These are phyloP conservation scores for Lepiota brunneoincarnata DNA, from an alignment of 768 basidiomycete genomes.

Conservation along the genomic window DNA sequence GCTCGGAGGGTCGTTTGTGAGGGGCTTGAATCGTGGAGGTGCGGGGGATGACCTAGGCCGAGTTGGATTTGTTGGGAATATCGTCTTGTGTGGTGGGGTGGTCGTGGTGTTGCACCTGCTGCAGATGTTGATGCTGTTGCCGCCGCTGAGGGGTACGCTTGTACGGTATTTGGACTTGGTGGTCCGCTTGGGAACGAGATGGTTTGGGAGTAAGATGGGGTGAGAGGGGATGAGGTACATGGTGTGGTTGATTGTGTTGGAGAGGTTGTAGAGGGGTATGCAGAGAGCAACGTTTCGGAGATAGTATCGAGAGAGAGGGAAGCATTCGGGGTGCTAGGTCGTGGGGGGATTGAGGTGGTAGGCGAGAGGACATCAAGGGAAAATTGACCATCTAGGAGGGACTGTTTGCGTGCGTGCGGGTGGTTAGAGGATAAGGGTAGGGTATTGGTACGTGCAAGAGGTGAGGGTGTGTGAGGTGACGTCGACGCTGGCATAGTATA, in stretches of 20 bases:
- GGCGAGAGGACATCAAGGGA: conserved; percentile 30
- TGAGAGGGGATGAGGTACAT: conserved; percentile 21
- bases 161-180: conserved; percentile 28
- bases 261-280: conserved; percentile 36
- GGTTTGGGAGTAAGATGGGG: conserved; percentile 24
- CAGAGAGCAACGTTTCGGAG: conserved; percentile 21
- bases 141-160: conserved; percentile 22
- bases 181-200: conserved; percentile 25
- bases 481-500: conserved; percentile 22
- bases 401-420: conserved; percentile 77
- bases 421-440: conserved; percentile 58
- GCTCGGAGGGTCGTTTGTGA: too few relatives aligned
- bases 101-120: conserved; percentile 5
- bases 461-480: conserved; percentile 37
- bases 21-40: conserved; percentile 19
- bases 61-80: conserved; percentile 26
- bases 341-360: conserved; percentile 25
- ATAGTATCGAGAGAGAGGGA: conserved; percentile 22
- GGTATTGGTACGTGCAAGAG: conserved; percentile 47
- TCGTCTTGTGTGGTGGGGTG: conserved; percentile 9
- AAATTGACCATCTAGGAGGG: conserved; percentile 52
- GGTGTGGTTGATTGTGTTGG: conserved; percentile 26
- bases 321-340: conserved; percentile 31
- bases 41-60: conserved; percentile 46
- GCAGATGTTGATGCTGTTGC: conserved; percentile 9